phyloP scores from a whole-genome alignment of 192 early-diverging fungal genomes.

The Mortierella antarctica region DNA sequence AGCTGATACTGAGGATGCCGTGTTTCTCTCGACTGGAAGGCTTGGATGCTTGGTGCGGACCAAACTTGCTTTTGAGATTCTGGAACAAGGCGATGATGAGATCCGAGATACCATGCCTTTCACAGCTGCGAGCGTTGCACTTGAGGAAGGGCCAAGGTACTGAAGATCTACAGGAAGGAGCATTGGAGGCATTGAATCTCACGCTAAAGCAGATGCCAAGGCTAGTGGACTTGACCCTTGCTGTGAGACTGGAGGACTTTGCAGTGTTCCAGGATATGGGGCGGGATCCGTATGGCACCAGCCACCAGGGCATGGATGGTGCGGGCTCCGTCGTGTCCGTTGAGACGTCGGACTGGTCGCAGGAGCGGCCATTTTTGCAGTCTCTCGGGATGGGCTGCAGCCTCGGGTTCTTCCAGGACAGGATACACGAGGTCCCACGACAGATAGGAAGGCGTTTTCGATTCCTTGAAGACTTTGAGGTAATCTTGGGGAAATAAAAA shows the following conservation, averaged over 20 bases:
- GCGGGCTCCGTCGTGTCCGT: neutral
- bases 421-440: conserved; percentile 10
- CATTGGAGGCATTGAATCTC: conserved; percentile 2
- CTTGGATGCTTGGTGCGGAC: conserved; percentile 23
- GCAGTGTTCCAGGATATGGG: conserved; percentile 28
- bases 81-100: conserved; percentile 9
- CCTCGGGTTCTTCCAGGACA: conserved; percentile 2
- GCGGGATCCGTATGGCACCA: conserved; percentile 15
- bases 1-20: conserved; percentile 2
- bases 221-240: conserved; percentile 30
- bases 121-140: conserved; percentile 5
- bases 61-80: conserved; percentile 12
- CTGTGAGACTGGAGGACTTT: conserved; percentile 11
- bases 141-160: conserved; percentile 5
- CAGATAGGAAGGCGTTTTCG: conserved; percentile 38
- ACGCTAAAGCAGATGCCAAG: conserved; percentile 27
- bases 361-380: conserved; percentile 31
- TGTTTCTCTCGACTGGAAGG: conserved; percentile 13
- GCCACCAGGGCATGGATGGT: neutral
- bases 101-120: conserved; percentile 21
- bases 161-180: neutral
- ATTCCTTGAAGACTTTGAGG: conserved; percentile 27
- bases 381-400: conserved; percentile 29
- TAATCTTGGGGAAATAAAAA: neutral
- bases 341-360: conserved; percentile 1